These are phyloP conservation scores for Coemansia sp. DNA, from an alignment of 192 early-diverging fungal genomes.

Conservation along the genomic window DNA sequence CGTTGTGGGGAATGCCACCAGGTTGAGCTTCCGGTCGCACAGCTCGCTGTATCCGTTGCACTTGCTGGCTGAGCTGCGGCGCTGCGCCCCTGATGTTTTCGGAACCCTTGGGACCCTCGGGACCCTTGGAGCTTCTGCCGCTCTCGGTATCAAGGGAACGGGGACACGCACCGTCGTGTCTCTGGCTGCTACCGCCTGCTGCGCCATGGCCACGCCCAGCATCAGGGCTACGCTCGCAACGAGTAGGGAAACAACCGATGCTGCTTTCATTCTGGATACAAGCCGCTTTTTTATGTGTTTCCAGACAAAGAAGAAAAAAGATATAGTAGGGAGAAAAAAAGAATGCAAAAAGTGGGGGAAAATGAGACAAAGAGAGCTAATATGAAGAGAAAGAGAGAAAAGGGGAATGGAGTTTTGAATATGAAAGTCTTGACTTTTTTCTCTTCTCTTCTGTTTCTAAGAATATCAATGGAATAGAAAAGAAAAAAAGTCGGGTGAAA, in stretches of 20 bases:
- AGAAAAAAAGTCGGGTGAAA: no score
- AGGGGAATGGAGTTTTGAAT: neutral
- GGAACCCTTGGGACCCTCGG: no score
- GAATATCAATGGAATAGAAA: no score
- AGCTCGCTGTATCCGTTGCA: conserved; percentile 73
- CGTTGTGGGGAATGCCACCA: conserved; percentile 67
- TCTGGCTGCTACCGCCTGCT: neutral
- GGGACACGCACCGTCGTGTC: no score
- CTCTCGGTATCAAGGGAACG: neutral
- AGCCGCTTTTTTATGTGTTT: neutral
- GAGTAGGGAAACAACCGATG: conserved; percentile 5
- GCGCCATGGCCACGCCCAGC: neutral
- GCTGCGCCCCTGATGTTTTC: neutral
- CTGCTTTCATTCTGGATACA: neutral
- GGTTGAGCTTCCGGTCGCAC: conserved; percentile 63
- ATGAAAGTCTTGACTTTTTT: no score
- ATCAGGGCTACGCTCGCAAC: neutral
- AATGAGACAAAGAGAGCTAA: neutral
- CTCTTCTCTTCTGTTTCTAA: no score
- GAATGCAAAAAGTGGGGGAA: neutral
- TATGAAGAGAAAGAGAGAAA: conserved; percentile 1
- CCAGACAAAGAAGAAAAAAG: neutral
- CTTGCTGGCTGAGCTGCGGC: conserved; percentile 4
- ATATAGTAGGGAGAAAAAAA: conserved; percentile 8
- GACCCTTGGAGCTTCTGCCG: neutral